Conservation (phyloP, 768 basidiomycete genomes). For the Termitomyces eurrhizus region DNA sequence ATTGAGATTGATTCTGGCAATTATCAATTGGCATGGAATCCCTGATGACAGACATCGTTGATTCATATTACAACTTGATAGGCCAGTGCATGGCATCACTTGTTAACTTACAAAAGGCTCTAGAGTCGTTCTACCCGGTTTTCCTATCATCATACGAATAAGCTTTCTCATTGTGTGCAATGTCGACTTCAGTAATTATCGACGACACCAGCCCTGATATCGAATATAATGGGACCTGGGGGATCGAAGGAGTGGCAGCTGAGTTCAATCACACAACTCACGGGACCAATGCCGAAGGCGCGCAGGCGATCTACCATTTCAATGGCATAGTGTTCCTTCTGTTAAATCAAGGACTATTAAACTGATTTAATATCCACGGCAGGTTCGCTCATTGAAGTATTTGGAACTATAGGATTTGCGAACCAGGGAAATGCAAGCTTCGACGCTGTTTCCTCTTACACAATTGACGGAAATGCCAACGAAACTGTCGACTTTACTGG, state of each 20-base stretch:
- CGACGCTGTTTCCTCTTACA: conserved; percentile 6
- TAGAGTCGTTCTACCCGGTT: not conserved
- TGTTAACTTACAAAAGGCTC: not conserved
- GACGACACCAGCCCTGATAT: conserved; percentile 8
- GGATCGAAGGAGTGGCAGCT: not conserved
- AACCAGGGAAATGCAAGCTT: conserved; percentile 5
- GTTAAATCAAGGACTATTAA: not conserved
- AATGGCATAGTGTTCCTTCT: not conserved
- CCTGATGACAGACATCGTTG: not conserved
- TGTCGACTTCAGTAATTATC: conserved; percentile 14
- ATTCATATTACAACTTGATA: not conserved
- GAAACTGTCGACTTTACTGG: not conserved
- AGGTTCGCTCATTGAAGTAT: conserved; percentile 12
- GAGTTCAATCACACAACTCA: conserved; percentile 7
- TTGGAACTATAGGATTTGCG: conserved; percentile 11
- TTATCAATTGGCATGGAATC: not conserved
- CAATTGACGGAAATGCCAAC: not conserved
- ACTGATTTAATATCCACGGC: not conserved
- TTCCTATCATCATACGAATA: not conserved
- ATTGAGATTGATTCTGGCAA: not conserved
- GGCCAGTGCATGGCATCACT: not conserved
- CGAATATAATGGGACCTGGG: not conserved
- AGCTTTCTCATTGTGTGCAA: not conserved
- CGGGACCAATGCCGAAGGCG: conserved; percentile 7
- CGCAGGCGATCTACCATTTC: conserved; percentile 5